These are phyloP conservation scores for Candida tibetensis DNA, from an alignment of 805 yeast species.

Conservation along the genomic window DNA sequence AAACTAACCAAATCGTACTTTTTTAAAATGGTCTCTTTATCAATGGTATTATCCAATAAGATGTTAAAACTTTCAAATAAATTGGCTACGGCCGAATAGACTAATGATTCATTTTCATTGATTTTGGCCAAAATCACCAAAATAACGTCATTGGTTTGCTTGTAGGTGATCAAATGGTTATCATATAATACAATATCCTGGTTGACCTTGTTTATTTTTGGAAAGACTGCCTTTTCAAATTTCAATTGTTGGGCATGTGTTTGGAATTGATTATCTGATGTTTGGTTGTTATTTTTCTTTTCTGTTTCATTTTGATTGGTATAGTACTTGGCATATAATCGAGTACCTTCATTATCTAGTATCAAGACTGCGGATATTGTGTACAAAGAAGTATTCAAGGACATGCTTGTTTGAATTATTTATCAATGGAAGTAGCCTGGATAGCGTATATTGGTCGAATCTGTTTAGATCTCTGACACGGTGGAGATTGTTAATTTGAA, in stretches of 20 bases:
- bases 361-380: constrained; percentile 77
- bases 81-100: constrained; percentile 73
- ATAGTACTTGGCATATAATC: constrained; percentile 85
- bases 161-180: constrained; percentile 78
- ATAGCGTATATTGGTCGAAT: constrained; percentile 3
- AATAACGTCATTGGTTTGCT: constrained; percentile 74
- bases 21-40: constrained; percentile 73
- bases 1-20: constrained; percentile 82
- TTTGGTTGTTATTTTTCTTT: constrained; percentile 4
- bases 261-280: constrained; percentile 30
- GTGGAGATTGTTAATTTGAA: constrained; percentile 4
- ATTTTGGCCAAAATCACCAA: constrained; percentile 69
- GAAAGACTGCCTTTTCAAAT: constrained; percentile 71
- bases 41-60: constrained; percentile 66
- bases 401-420: constrained; percentile 29
- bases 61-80: constrained; percentile 79
- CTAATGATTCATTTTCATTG: constrained; percentile 81
- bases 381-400: constrained; percentile 64
- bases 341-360: constrained; percentile 75
- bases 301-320: constrained; percentile 50
- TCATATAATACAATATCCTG: constrained; percentile 80
- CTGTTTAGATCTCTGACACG: constrained; percentile 8
- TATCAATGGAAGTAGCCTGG: too few species aligned
- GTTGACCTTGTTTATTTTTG: constrained; percentile 76
- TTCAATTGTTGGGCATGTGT: constrained; percentile 62